A percentile compares a stretch with the other conserved stretches of the same genome.
phyloP scores from a whole-genome alignment of 805 yeast genomes.

The Lachancea nothofagi region DNA sequence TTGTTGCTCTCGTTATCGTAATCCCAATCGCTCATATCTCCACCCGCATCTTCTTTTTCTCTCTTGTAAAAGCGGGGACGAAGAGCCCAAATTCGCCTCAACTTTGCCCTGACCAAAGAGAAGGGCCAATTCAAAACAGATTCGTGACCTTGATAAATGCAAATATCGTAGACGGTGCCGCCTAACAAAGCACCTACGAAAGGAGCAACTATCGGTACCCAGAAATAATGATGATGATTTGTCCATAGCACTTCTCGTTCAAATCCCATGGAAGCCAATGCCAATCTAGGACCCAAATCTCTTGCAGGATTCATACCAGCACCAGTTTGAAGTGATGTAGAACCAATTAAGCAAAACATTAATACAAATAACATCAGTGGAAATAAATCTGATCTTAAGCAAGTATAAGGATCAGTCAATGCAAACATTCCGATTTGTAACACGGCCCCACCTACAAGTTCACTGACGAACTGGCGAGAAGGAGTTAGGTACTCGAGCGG shows the following conservation, averaged over 20 bases:
- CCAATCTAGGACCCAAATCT: constrained; percentile 51
- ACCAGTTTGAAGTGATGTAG: constrained; percentile 49
- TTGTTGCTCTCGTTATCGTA: constrained; percentile 10
- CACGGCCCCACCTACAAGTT: constrained; percentile 41
- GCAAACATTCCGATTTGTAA: constrained; percentile 45
- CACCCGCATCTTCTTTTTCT: constrained; percentile 24
- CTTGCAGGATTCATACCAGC: constrained; percentile 51
- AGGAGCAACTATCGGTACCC: constrained; percentile 52
- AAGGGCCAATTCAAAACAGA: constrained; percentile 46
- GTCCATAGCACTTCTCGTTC: constrained; percentile 37
- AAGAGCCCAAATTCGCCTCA: constrained; percentile 26
- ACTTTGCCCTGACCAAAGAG: constrained; percentile 21
- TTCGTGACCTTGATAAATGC: constrained; percentile 47
- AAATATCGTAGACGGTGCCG: constrained; percentile 46
- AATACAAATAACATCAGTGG: constrained; percentile 44
- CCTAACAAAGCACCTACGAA: constrained; percentile 44
- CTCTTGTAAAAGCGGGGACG: constrained; percentile 30
- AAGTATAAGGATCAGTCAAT: constrained; percentile 46
- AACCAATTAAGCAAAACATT: constrained; percentile 42
- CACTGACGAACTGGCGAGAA: constrained; percentile 44
- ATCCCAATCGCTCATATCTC: constrained; percentile 25
- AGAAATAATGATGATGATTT: constrained; percentile 40
- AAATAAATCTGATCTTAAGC: constrained; percentile 41
- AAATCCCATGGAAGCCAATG: constrained; percentile 44
- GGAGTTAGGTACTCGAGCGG: constrained; percentile 38